Evolutionary conservation across 2,329 filamentous ascomycete species (phyloP).

Genomic region (Coleophoma eucalyptorum): DNA sequence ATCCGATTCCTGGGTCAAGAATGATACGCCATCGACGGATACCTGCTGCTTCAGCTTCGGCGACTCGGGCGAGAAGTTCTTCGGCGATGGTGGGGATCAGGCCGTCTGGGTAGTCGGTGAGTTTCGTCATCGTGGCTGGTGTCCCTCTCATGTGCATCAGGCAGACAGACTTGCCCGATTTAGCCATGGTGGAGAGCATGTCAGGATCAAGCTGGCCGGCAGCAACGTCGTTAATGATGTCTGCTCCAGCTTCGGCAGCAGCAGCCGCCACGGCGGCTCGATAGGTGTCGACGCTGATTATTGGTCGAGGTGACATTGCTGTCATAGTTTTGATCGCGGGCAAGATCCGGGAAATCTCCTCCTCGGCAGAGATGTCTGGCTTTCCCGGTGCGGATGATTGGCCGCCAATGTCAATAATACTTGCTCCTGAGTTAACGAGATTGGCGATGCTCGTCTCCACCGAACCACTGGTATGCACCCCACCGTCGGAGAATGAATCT

Average conservation of each 20-base stretch:
- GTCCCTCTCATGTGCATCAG: conserved; percentile 74
- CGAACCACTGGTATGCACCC: conserved; percentile 44
- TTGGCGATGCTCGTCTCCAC: conserved; percentile 46
- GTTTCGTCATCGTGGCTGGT: conserved; percentile 60
- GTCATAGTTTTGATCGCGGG: conserved; percentile 73
- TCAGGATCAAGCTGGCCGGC: conserved; percentile 72
- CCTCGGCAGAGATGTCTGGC: conserved; percentile 61
- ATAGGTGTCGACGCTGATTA: conserved; percentile 89
- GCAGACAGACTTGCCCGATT: conserved; percentile 72
- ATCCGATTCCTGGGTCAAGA: conserved; percentile 89
- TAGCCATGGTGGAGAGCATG: conserved; percentile 80
- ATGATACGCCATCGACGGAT: conserved; percentile 92
- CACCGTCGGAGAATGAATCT: conserved; percentile 95
- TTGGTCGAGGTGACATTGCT: conserved; percentile 56
- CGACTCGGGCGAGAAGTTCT: conserved; percentile 60
- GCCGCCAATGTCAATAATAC: conserved; percentile 88
- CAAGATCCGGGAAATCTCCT: conserved; percentile 75
- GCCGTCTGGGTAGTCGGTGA: conserved; percentile 52
- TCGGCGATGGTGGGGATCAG: conserved; percentile 49
- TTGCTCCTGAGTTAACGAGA: conserved; percentile 64
- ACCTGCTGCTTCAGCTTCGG: conserved; percentile 73
- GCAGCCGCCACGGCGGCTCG: conserved; percentile 76
- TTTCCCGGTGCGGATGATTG: conserved; percentile 85
- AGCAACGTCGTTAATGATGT: conserved; percentile 94
- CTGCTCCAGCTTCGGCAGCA: conserved; percentile 74